Base-by-base conservation (phyloP, 768 basidiomycete species). In the Agrocybe pediades region DNA sequence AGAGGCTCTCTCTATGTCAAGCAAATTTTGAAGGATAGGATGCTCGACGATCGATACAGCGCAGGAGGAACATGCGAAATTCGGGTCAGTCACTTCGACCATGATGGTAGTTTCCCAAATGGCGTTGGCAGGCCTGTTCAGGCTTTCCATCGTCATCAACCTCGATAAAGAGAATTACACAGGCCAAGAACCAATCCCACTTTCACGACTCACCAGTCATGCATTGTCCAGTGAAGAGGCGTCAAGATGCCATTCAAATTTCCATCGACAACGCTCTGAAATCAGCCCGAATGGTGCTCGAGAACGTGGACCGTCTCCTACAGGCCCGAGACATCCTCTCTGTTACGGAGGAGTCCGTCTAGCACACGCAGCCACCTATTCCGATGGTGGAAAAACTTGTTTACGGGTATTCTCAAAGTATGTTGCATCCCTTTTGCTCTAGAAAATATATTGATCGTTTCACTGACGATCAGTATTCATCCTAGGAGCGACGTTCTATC, bases 261-360 rank as follows among this genome's bases (percentile, higher is more conserved):
- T 66, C 66, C n/a, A 74, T 77, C 46, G 72, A 74, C 50, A 63
- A 65, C 6, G 74, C 77, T 9, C 64, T 79, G 11, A 73, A 68
- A 17, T 78, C 75, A 5, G 74, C 77, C 8, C 74, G 80, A 41
- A 66, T 76, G 26, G 75, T 83, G 9, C 68, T 90, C 15, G 76
- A 74, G 30, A 76, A 78, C 6, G 82, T 80, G 1, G 74, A 74
- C 41, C 79, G 79, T 29, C 88, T 89, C 62, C 67, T 91, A 26
- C 71, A 73, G 9, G 71, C 70, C 27, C 83, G 89, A 29, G 78
- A 81, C 41, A 78, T 74, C 51, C 69, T 88, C 57, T 70, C 74
- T 49, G 71, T 76, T 53, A 87, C 82, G 15, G 81, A 85, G 43
- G 74, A 84, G 55, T 78, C 82, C 62, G 75, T 86, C 50, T 68